Conservation (phyloP, 805 yeast species). For the Yarrowia porcina region DNA sequence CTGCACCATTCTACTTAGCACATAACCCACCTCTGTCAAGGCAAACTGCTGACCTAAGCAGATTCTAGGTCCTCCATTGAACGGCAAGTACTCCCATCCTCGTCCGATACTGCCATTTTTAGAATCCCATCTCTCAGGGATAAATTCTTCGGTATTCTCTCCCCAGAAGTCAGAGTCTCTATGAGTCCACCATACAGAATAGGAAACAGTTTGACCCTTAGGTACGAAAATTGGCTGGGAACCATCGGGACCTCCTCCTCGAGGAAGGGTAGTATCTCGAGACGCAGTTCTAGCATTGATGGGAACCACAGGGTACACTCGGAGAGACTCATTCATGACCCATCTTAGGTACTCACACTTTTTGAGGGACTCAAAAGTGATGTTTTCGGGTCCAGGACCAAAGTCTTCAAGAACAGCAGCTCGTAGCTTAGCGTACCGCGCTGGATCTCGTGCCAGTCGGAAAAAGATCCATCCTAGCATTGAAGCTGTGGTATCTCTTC, state of each 20-base stretch:
- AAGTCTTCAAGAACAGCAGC: constrained; percentile 41
- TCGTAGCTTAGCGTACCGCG: constrained; percentile 39
- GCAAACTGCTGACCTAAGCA: constrained; percentile 58
- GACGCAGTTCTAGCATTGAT: constrained; percentile 47
- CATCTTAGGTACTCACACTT: constrained; percentile 47
- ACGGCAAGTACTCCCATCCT: constrained; percentile 50
- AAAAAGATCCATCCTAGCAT: constrained; percentile 46
- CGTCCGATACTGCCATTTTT: constrained; percentile 31
- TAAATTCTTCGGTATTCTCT: constrained; percentile 43
- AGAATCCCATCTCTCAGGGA: constrained; percentile 51
- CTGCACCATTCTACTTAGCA: constrained; percentile 42
- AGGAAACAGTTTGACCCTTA: constrained; percentile 46
- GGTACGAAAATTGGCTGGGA: constrained; percentile 42
- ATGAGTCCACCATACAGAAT: constrained; percentile 45
- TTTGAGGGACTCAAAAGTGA: constrained; percentile 49
- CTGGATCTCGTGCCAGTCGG: constrained; percentile 44
- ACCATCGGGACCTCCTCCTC: constrained; percentile 49
- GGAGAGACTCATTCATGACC: constrained; percentile 48
- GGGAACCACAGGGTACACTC: constrained; percentile 54
- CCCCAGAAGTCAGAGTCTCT: constrained; percentile 45
- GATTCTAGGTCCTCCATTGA: constrained; percentile 57
- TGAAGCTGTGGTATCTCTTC: constrained; percentile 56
- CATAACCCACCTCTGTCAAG: constrained; percentile 50
- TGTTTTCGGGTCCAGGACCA: constrained; percentile 35
- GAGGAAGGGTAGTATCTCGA: constrained; percentile 48